These are phyloP conservation scores for Solanum paucissectum DNA, from an alignment of 257 asterid genomes.

Conservation along the genomic window DNA sequence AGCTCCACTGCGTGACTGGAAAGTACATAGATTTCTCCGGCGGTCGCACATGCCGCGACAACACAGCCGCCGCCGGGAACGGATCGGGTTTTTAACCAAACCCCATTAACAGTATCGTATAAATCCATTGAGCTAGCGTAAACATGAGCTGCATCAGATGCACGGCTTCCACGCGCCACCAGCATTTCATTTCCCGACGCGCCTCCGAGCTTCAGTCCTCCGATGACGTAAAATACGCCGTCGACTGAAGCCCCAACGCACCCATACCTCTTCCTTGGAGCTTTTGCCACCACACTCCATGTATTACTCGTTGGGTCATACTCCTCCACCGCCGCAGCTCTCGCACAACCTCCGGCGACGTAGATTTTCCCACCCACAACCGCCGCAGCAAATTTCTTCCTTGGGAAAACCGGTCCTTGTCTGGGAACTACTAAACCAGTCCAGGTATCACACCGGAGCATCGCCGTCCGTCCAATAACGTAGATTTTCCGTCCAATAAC, in stretches of 20 bases:
- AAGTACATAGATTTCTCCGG: constrained; percentile 40
- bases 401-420: constrained; percentile 34
- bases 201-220: constrained; percentile 56
- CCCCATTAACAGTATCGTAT: constrained; percentile 51
- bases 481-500: constrained; percentile 64
- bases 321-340: constrained; percentile 65
- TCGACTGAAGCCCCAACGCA: constrained; percentile 72
- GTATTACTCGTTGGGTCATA: constrained; percentile 49
- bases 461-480: constrained; percentile 49
- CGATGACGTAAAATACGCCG: constrained; percentile 61
- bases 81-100: constrained; percentile 56
- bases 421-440: constrained; percentile 56
- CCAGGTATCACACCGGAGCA: constrained; percentile 85
- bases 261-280: constrained; percentile 66
- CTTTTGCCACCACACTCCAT: constrained; percentile 55
- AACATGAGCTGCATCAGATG: constrained; percentile 37
- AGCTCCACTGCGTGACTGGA: constrained; percentile 91
- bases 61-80: constrained; percentile 86
- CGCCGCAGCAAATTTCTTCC: constrained; percentile 86
- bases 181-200: constrained; percentile 10
- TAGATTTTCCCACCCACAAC: constrained; percentile 45
- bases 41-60: constrained; percentile 70
- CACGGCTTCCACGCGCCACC: constrained; percentile 21
- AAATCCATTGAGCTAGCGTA: constrained; percentile 81
- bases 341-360: constrained; percentile 67